Evolutionary conservation across 2,329 filamentous ascomycete species (phyloP), one percentile per base, ranked within the genome.

Genomic region (Exophiala phaeomuriformis): DNA sequence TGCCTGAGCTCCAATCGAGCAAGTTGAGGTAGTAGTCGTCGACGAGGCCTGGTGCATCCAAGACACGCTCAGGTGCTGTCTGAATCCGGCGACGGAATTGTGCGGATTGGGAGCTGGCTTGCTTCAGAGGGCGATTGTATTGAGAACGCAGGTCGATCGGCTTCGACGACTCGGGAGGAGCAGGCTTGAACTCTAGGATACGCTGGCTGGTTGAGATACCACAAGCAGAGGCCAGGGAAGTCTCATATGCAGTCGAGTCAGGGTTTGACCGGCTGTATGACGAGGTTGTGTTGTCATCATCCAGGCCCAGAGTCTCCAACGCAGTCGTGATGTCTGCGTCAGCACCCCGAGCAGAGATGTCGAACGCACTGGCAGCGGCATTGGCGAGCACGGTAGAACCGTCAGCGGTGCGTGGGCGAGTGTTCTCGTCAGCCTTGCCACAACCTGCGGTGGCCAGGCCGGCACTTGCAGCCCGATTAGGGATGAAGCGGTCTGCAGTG

Each of bases 11-110:
- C 93, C 93, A 98, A 76, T 98, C 93, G 29, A 98, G 83, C 37
- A 98, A 80, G 77, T 98, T 98, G 64, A 98, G 86, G 71, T 98
- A 98, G 80, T 97, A 98, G 75, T 98, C 93, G 66, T 98, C 93
- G 57, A 97, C 86, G 49, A 98, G 82, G 52, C 91, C 93, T 4
- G 93, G 93, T 3, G 93, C 93, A 72, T 98, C 93, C 29, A 98
- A 82, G 9, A 98, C 93, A 61, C 93, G 88, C 73, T 98, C 93
- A 7, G 93, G 93, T 8, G 91, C 90, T 5, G 93, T 96, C 49
- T 93, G 86, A 55, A 98, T 89, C 64, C 91, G 88, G 59, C 93
- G 87, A 61, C 90, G 85, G 72, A 90, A 90, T 71, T 96, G 90
- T 32, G 90, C 88, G 46, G 88, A 85, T 65, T 80, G 78, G 28